These are phyloP conservation scores for Botrytis galanthina DNA, from an alignment of 2,329 filamentous ascomycete genomes.

Conservation along the genomic window DNA sequence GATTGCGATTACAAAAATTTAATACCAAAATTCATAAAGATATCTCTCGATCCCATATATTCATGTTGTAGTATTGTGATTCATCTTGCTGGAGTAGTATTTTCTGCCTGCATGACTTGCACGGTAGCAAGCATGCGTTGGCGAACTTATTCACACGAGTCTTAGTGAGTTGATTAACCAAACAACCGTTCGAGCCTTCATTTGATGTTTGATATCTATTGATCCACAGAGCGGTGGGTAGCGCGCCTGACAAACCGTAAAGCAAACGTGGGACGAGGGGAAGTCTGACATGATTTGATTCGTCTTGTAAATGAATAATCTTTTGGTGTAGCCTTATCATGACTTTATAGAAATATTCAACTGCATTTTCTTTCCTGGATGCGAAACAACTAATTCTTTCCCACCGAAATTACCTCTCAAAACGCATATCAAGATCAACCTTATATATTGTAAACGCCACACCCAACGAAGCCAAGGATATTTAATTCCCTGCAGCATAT, in stretches of 20 bases:
- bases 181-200: neutral
- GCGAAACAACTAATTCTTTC: neutral
- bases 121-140: conserved; percentile 7
- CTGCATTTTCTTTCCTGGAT: neutral
- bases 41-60: neutral
- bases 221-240: neutral
- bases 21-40: conserved; percentile 8
- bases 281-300: neutral
- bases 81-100: neutral
- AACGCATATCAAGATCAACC: neutral
- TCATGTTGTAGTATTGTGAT: neutral
- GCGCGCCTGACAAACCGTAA: neutral
- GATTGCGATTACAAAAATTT: conserved; percentile 9
- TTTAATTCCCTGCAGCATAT: neutral
- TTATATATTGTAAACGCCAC: neutral
- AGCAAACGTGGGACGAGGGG: neutral
- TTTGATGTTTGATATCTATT: neutral
- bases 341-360: neutral
- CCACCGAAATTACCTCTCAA: neutral
- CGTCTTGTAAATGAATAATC: neutral
- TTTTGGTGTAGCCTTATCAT: neutral
- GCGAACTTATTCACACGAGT: neutral
- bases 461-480: neutral
- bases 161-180: neutral
- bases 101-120: neutral